A percentile compares a stretch with the other conserved stretches of the same genome.
Evolutionary conservation across 75 land plant genomes (phyloP).

Genomic region (Adiantum capillusveneris): DNA sequence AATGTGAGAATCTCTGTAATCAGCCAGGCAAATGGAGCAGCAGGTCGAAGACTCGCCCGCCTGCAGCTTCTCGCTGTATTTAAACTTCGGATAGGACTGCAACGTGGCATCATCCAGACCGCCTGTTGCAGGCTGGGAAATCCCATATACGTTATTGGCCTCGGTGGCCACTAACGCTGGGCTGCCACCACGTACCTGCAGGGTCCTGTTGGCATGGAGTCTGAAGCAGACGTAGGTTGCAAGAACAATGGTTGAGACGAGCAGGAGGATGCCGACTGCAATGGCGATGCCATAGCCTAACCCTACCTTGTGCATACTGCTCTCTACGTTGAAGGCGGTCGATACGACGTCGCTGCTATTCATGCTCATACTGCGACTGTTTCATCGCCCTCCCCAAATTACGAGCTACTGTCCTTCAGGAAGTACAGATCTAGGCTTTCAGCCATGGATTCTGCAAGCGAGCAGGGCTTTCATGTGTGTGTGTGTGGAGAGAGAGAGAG

Average conservation of each 20-base stretch:
- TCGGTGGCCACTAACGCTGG: not conserved
- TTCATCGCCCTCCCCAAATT: too few relatives aligned
- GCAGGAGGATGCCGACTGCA: not conserved
- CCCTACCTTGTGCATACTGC: too few relatives aligned
- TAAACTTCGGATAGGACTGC: not conserved
- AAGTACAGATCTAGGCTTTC: too few relatives aligned
- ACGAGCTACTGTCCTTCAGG: too few relatives aligned
- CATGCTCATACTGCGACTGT: too few relatives aligned
- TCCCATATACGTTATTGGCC: not conserved
- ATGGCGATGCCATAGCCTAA: not conserved
- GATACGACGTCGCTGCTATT: too few relatives aligned
- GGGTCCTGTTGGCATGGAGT: not conserved
- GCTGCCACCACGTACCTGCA: not conserved
- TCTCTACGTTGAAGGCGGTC: too few relatives aligned
- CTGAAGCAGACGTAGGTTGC: not conserved
- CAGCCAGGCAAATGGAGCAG: conserved; percentile 48
- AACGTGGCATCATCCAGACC: not conserved
- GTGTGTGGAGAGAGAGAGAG: too few relatives aligned
- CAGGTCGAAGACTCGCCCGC: not conserved
- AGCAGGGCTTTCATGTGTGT: too few relatives aligned
- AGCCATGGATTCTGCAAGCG: too few relatives aligned
- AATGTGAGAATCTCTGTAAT: conserved; percentile 45
- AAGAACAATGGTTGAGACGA: not conserved
- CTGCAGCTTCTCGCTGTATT: not conserved
- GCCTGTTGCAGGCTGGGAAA: not conserved